phyloP scores from a whole-genome alignment of 169 alveolate species.

The Plasmodium coatneyi region DNA sequence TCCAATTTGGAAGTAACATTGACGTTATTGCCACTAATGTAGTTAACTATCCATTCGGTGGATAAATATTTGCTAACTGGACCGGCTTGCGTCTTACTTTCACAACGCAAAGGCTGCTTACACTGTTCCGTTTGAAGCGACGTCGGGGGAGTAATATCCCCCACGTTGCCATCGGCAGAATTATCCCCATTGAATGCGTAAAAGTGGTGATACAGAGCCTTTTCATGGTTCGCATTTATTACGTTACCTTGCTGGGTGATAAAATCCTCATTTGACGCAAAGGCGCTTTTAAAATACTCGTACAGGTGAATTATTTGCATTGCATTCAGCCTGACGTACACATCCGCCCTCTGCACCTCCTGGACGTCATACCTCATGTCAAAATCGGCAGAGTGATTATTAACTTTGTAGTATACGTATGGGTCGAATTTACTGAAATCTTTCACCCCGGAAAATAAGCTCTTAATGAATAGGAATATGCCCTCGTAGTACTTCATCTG shows the following conservation, averaged over 20 bases:
- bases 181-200: neutral
- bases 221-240: neutral
- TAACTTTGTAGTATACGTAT: slow-evolving; percentile 16
- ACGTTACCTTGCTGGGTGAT: neutral
- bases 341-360: neutral
- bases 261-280: slow-evolving; percentile 53
- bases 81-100: neutral
- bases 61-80: neutral
- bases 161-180: neutral
- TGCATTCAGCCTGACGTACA: slow-evolving; percentile 43
- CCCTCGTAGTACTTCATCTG: slow-evolving; percentile 38
- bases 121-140: neutral
- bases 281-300: slow-evolving; percentile 42
- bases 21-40: neutral
- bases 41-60: neutral
- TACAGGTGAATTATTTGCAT: slow-evolving; percentile 28
- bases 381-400: neutral
- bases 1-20: neutral
- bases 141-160: neutral
- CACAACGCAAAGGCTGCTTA: neutral
- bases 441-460: slow-evolving; percentile 24
- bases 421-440: slow-evolving; percentile 36
- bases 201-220: slow-evolving; percentile 13
- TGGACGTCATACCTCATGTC: neutral
- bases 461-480: slow-evolving; percentile 39